Conservation (phyloP, 805 yeast species). For the Saccharomycopsis sp. region DNA sequence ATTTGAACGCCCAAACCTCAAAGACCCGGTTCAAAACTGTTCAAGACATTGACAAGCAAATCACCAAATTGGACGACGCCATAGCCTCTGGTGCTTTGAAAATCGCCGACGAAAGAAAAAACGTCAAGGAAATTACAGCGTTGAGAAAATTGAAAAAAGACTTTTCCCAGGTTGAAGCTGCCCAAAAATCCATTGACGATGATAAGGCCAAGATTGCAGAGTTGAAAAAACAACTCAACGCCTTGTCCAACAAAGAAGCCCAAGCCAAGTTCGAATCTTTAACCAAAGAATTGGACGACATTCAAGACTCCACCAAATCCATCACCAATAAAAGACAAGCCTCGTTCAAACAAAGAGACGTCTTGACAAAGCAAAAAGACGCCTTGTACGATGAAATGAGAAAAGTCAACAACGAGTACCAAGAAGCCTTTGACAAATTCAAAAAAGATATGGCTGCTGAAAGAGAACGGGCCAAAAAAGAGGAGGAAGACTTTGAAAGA, state of each 20-base stretch:
- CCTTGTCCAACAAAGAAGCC: conserved; percentile 50
- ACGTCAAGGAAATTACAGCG: conserved; percentile 74
- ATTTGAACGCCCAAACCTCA: conserved; percentile 62
- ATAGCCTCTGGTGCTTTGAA: conserved; percentile 73
- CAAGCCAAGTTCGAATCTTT: conserved; percentile 59
- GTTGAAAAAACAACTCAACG: conserved; percentile 57
- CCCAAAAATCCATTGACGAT: conserved; percentile 69
- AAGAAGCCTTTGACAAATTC: conserved; percentile 65
- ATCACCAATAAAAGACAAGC: conserved; percentile 57
- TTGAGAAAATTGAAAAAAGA: conserved; percentile 76
- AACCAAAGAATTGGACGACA: conserved; percentile 60
- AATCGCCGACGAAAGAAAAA: conserved; percentile 83
- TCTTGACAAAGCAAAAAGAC: conserved; percentile 58
- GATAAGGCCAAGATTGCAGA: conserved; percentile 70
- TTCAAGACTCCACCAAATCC: conserved; percentile 50
- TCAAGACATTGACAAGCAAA: conserved; percentile 61
- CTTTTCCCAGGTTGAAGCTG: conserved; percentile 61
- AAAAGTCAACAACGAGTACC: conserved; percentile 63
- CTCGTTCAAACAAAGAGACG: conserved; percentile 56
- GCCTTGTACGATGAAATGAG: conserved; percentile 57
- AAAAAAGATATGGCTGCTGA: conserved; percentile 61
- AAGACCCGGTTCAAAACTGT: conserved; percentile 56
- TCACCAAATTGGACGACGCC: conserved; percentile 56
- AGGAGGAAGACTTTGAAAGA: conserved; percentile 39
- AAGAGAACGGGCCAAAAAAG: conserved; percentile 56